Conservation (phyloP, 306 rosid genomes). For the Cucurbita ficifolia region DNA sequence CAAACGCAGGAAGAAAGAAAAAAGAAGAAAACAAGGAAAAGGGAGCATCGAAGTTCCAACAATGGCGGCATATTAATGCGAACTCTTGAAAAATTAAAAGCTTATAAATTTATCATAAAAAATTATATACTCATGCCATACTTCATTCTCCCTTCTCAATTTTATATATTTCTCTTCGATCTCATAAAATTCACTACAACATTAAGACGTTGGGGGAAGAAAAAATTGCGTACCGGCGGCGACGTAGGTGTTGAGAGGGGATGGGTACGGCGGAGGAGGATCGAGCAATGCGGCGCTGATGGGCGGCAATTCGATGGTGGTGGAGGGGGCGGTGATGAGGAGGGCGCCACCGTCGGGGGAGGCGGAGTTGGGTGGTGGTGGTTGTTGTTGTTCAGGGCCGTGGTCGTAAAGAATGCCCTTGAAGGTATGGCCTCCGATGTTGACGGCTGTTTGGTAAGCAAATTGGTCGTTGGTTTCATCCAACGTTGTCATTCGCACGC, state of each 20-base stretch:
- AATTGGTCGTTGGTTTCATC: constrained; percentile 42
- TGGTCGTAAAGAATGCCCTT: constrained; percentile 50
- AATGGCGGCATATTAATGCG: neutral
- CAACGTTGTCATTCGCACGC: constrained; percentile 39
- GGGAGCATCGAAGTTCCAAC: constrained; percentile 1
- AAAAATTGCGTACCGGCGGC: constrained; percentile 68
- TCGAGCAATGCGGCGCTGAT: constrained; percentile 22
- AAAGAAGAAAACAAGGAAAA: neutral
- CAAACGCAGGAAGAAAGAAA: too few species aligned
- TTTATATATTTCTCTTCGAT: neutral
- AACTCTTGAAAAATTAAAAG: neutral
- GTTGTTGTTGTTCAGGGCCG: constrained; percentile 26
- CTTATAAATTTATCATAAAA: neutral
- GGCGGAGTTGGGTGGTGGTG: constrained; percentile 1
- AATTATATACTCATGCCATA: neutral
- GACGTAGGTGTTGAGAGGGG: constrained; percentile 45
- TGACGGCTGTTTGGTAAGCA: constrained; percentile 54
- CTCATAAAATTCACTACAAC: neutral
- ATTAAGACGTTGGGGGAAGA: constrained; percentile 44
- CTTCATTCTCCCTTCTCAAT: neutral
- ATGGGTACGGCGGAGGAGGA: constrained; percentile 37
- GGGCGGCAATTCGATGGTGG: constrained; percentile 7
- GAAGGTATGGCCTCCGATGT: constrained; percentile 55
- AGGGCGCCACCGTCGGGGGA: constrained; percentile 24
- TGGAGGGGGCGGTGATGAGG: constrained; percentile 11